Base-by-base conservation (phyloP, 2,329 filamentous ascomycete genomes). In the Aspergillus calidoustus region DNA sequence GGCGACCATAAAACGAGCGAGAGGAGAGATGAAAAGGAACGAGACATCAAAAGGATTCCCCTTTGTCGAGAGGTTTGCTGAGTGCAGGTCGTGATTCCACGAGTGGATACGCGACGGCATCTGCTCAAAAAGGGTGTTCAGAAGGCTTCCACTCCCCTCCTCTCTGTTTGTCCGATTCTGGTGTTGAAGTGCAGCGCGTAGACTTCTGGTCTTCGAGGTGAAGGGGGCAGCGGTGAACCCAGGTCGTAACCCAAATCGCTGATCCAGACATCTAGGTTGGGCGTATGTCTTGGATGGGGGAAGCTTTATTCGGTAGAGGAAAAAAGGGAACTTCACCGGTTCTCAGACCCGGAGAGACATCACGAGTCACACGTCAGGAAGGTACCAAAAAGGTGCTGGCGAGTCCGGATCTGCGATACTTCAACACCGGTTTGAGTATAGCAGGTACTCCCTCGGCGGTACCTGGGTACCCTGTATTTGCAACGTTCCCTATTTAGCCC, bases 31-130 rank as follows among this genome's bases (percentile, higher is more conserved):
- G 51, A 44, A 64, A 61, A 57, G 53, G 54, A 58, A 62, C 55
- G 54, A 59, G 30, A 34, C 50, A 59, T 58, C 41, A 51, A 54
- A 62, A 61, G 66, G 61, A 58, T 44, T 50, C 30, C 31, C 46
- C 69, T 71, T 73, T 74, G 68, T 71, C 58, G 58, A 57, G 52
- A 61, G 62, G 61, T 64, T 68, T 67, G 63, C 64, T 66, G 54
- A 53, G 62, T 49, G 60, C 49, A 53, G 50, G 53, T 53, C 48
- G 34, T 41, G 25, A 44, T 38, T 57, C 55, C 62, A 31, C 47
- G 54, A 64, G 66, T 69, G 67, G 66, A 63, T 65, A 64, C 55
- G 58, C 66, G 65, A 68, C 65, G 64, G 64, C 60, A 62, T 63
- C 60, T 67, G 63, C 62, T 54, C 50, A 62, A 60, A 67, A 46